A percentile compares a stretch with the other conserved stretches of the same genome.
Evolutionary conservation across 306 rosid genomes (phyloP).

Genomic region (Senna tora): DNA sequence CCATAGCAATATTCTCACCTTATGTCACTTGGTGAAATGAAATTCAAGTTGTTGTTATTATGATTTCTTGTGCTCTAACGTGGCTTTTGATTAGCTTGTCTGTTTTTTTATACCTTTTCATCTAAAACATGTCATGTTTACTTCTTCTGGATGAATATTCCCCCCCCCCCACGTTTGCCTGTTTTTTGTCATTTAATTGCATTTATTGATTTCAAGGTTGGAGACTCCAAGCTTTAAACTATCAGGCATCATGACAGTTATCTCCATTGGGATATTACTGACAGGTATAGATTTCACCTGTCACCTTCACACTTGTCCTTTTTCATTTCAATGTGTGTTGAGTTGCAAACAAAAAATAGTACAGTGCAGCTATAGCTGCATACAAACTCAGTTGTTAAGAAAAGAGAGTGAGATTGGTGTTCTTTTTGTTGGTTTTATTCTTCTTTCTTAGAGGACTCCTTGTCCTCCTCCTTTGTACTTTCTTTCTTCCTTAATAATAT

Average conservation of each 20-base stretch:
- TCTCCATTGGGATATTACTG: constrained; percentile 83
- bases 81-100: not conserved
- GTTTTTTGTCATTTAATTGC: constrained; percentile 39
- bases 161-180: not conserved
- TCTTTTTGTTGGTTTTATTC: too few relatives aligned
- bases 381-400: constrained; percentile 4
- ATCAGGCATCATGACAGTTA: constrained; percentile 80
- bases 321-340: constrained; percentile 27
- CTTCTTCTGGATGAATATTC: constrained; percentile 8
- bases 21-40: constrained; percentile 12
- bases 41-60: constrained; percentile 21
- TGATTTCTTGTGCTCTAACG: constrained; percentile 4
- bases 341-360: constrained; percentile 24
- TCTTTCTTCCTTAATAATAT: too few relatives aligned
- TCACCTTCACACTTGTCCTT: constrained; percentile 15
- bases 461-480: too few relatives aligned
- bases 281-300: constrained; percentile 65
- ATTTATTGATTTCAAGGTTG: constrained; percentile 70
- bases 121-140: not conserved
- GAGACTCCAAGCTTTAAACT: constrained; percentile 83
- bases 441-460: too few relatives aligned
- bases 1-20: not conserved
- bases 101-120: not conserved
- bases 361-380: constrained; percentile 9
- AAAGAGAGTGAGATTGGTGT: constrained; percentile 11